Evolutionary conservation across 2,329 filamentous ascomycete species (phyloP).

Genomic region (Rhynchosporium graminicola): DNA sequence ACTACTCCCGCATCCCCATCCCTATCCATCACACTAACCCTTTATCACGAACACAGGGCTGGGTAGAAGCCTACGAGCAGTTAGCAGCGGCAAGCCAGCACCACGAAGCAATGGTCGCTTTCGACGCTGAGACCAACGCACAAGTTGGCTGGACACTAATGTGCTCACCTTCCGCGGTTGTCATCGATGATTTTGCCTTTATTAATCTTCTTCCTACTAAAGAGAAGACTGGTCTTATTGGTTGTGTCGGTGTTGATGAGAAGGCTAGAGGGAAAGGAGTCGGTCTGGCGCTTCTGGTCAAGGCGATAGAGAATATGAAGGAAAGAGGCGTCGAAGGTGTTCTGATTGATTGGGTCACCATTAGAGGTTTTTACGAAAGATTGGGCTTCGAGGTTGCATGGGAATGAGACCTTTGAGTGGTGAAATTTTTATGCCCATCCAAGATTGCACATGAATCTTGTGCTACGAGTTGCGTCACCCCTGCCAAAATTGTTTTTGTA

Average conservation of each 20-base stretch:
- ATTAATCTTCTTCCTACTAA: slow-evolving; percentile 42
- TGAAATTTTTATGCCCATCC: slow-evolving; percentile 3
- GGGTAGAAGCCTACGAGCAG: slow-evolving; percentile 45
- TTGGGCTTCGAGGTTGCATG: slow-evolving; percentile 45
- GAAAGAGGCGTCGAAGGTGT: slow-evolving; percentile 45
- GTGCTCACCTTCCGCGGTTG: slow-evolving; percentile 40
- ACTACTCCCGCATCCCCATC: background rate
- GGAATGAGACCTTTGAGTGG: slow-evolving; percentile 38
- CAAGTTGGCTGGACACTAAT: slow-evolving; percentile 50
- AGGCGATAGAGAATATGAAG: slow-evolving; percentile 48
- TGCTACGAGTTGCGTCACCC: too few species aligned
- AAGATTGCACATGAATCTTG: too few species aligned
- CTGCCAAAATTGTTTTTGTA: too few species aligned
- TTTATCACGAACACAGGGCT: slow-evolving; percentile 39
- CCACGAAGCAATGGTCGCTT: slow-evolving; percentile 46
- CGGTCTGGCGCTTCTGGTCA: slow-evolving; percentile 46
- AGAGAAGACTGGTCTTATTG: slow-evolving; percentile 47
- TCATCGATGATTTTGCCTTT: slow-evolving; percentile 45
- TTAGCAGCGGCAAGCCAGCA: slow-evolving; percentile 43
- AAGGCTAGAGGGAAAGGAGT: slow-evolving; percentile 44
- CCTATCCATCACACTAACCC: background rate
- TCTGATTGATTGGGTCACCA: slow-evolving; percentile 47
- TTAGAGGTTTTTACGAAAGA: slow-evolving; percentile 48
- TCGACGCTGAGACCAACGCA: slow-evolving; percentile 40
- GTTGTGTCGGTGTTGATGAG: slow-evolving; percentile 47